Base-by-base conservation (phyloP, 106 monocot species). In the Dioscorea alata region DNA sequence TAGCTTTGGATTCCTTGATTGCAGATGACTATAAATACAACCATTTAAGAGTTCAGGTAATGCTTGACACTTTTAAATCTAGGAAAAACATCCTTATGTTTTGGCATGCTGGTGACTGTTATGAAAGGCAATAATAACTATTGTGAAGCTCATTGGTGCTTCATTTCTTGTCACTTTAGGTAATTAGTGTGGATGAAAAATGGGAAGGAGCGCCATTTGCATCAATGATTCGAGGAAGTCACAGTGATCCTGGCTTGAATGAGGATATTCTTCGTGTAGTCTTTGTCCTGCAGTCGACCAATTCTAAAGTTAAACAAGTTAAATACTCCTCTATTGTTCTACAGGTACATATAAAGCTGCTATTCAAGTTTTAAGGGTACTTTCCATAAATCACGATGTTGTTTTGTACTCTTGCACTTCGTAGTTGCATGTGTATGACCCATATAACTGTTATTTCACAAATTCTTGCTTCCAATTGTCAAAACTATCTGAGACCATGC, bases 141-240 rank as follows among this genome's bases (percentile, higher is more conserved):
- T 5, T 16, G 54, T 54, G 54, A 54, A 19, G 9, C 6, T 63
- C 48, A n/a, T 56, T 48, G 9, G 59, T 48, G 0, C 12, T 52
- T 33, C 21, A 22, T 67, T 15, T 67, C 13, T 61, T 56, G 34
- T 61, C 34, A 54, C 64, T 84, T 72, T 83, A 94, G 94, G 77
- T 83, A 72, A 57, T 94, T 50, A 83, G 72, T 75, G 75, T 87
- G 51, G 94, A 90, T 70, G 90, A 94, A 70, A 94, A 83, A 81
- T 94, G 94, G 94, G 58, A 87, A 74, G 94, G 85, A 60, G 94
- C 94, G 58, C 82, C 90, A 49, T 94, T 94, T 72, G 82, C 87
- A 53, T 94, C 94, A 50, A 83, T 94, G 79, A 8, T 94, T 50
- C 73, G 94, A 87, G 78, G 73, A 86, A 71, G 75, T 33, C 63